Conservation (phyloP, 2,329 filamentous ascomycete genomes). For the Fusarium zealandicum region DNA sequence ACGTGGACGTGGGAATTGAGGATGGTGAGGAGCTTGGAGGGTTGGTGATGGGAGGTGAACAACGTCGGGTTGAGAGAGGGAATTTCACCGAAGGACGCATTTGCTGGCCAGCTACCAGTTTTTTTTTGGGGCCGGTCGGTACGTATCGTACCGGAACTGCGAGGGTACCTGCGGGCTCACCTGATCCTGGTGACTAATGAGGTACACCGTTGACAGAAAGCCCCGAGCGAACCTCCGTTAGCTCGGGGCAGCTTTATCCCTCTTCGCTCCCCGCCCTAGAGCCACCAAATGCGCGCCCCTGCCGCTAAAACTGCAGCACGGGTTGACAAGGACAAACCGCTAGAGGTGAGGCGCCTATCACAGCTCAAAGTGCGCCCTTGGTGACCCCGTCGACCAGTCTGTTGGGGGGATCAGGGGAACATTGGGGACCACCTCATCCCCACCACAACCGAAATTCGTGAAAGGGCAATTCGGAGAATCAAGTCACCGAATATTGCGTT, state of each 20-base stretch:
- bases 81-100: conserved; percentile 43
- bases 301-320: conserved; percentile 17
- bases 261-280: conserved; percentile 32
- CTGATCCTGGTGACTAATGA: conserved; percentile 9
- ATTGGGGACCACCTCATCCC: conserved; percentile 36
- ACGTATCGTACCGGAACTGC: conserved; percentile 42
- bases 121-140: conserved; percentile 44
- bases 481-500: conserved; percentile 12
- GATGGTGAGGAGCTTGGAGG: conserved; percentile 34
- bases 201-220: conserved; percentile 36
- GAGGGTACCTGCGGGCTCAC: conserved; percentile 35
- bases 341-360: conserved; percentile 22
- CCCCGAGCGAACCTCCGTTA: conserved; percentile 40
- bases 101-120: conserved; percentile 40
- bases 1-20: conserved; percentile 38
- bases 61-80: conserved; percentile 43
- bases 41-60: conserved; percentile 40
- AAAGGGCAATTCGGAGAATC: conserved; percentile 24
- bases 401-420: conserved; percentile 37
- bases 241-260: conserved; percentile 43
- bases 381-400: conserved; percentile 34
- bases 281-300: conserved; percentile 21
- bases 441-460: conserved; percentile 23
- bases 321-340: conserved; percentile 8
- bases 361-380: conserved; percentile 13